phyloP scores from a whole-genome alignment of 1,284 basidiomycete genomes.

The Fistulinella staudtii region DNA sequence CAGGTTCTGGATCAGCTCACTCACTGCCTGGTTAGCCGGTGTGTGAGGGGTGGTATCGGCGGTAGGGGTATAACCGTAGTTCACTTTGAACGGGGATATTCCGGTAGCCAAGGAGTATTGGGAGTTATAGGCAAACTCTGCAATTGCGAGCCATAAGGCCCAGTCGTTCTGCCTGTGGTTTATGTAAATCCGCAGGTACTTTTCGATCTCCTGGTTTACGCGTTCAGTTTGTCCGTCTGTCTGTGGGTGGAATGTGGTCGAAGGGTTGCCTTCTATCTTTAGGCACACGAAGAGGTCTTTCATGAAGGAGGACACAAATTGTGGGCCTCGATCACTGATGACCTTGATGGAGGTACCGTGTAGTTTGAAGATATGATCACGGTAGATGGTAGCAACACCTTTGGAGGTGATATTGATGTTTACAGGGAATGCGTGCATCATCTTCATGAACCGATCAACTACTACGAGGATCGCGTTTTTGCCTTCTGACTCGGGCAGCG shows the following conservation, averaged over 20 bases:
- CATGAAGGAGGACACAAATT: conserved; percentile 35
- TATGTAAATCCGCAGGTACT: not conserved
- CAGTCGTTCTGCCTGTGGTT: not conserved
- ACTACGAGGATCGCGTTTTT: conserved; percentile 37
- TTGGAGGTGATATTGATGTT: conserved; percentile 12
- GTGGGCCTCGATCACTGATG: conserved; percentile 22
- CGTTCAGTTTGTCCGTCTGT: not conserved
- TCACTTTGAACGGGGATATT: not conserved
- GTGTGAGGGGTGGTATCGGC: not conserved
- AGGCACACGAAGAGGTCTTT: conserved; percentile 18
- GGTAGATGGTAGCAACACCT: conserved; percentile 24
- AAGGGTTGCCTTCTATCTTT: not conserved
- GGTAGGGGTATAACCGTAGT: not conserved
- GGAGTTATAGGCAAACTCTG: not conserved
- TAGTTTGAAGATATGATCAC: conserved; percentile 32
- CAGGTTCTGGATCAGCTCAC: not conserved
- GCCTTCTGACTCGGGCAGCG: conserved; percentile 14
- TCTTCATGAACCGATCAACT: conserved; percentile 35
- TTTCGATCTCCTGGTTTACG: not conserved
- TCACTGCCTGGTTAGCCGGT: not conserved
- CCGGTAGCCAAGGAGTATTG: not conserved
- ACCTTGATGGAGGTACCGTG: not conserved
- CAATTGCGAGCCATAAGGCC: not conserved
- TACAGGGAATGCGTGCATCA: not conserved
- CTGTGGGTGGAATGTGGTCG: not conserved